phyloP scores from a whole-genome alignment of 139 green algal genomes.

The Chlorokybus atmophyticus region DNA sequence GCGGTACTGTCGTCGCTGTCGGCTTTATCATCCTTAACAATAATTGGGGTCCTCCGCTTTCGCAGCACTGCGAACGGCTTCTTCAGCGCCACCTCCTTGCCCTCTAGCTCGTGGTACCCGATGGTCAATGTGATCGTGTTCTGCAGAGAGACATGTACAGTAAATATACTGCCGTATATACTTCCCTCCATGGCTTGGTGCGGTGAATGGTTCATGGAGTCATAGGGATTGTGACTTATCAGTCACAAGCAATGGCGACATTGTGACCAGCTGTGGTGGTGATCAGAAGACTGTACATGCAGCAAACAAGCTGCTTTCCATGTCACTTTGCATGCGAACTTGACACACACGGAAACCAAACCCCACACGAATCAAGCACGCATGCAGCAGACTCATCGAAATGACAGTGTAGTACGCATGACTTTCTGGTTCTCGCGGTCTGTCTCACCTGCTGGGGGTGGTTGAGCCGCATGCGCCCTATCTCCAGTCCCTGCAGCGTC shows the following conservation, averaged over 20 bases:
- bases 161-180: no score
- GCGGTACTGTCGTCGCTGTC: constrained; percentile 4
- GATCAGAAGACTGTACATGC: not conserved
- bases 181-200: no score
- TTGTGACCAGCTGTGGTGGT: not conserved
- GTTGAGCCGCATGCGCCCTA: not conserved
- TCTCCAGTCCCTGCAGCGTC: not conserved
- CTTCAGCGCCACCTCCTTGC: constrained; percentile 54
- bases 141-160: not conserved
- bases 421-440: not conserved
- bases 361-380: not conserved
- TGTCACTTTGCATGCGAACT: not conserved
- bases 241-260: not conserved
- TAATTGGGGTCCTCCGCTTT: constrained; percentile 9
- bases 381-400: not conserved
- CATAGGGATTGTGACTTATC: not conserved
- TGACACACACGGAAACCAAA: not conserved
- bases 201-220: not conserved
- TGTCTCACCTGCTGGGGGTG: no score
- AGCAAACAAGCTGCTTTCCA: not conserved
- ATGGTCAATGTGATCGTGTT: constrained; percentile 36
- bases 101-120: constrained; percentile 69
- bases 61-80: constrained; percentile 64
- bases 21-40: not conserved
- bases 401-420: not conserved